Conservation (phyloP, 495 filamentous ascomycete genomes). For the Tuber aestivum region DNA sequence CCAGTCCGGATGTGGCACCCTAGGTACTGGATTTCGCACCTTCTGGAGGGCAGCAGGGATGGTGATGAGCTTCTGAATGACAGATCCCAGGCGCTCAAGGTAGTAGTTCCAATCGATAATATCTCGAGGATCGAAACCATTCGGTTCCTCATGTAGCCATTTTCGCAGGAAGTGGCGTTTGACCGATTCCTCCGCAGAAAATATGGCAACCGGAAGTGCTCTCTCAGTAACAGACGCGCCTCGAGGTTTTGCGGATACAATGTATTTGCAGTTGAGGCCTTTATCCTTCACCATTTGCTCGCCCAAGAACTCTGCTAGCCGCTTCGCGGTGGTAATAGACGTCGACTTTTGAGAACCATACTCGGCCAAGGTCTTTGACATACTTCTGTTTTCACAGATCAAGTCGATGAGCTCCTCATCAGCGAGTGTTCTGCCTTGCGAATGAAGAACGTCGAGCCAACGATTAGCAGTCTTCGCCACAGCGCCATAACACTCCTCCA, state of each 20-base stretch:
- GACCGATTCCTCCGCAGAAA: slow-evolving; percentile 80
- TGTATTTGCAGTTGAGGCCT: slow-evolving; percentile 97
- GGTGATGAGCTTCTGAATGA: slow-evolving; percentile 97
- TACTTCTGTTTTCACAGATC: slow-evolving; percentile 97
- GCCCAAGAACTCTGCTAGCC: slow-evolving; percentile 89
- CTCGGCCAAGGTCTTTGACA: slow-evolving; percentile 92
- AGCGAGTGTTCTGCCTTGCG: slow-evolving; percentile 75
- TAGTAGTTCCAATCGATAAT: slow-evolving; percentile 98
- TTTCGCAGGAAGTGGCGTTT: slow-evolving; percentile 87
- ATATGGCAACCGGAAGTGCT: slow-evolving; percentile 92
- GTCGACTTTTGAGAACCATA: slow-evolving; percentile 95
- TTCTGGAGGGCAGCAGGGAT: slow-evolving; percentile 96
- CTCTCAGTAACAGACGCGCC: slow-evolving; percentile 90
- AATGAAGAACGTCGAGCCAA: slow-evolving; percentile 91
- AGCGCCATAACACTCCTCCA: slow-evolving; percentile 81
- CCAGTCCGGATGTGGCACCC: slow-evolving; percentile 94
- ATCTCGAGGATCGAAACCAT: slow-evolving; percentile 80
- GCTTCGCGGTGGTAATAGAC: slow-evolving; percentile 95
- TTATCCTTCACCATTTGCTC: slow-evolving; percentile 99
- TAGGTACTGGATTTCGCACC: slow-evolving; percentile 84
- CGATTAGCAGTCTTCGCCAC: slow-evolving; percentile 93
- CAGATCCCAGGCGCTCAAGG: slow-evolving; percentile 84
- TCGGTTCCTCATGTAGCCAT: slow-evolving; percentile 91
- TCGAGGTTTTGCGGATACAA: slow-evolving; percentile 82
- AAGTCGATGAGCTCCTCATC: slow-evolving; percentile 97